Evolutionary conservation across 345 rosid genomes (phyloP), one percentile per base, ranked within the genome.

Genomic region (Salix suchowensis): DNA sequence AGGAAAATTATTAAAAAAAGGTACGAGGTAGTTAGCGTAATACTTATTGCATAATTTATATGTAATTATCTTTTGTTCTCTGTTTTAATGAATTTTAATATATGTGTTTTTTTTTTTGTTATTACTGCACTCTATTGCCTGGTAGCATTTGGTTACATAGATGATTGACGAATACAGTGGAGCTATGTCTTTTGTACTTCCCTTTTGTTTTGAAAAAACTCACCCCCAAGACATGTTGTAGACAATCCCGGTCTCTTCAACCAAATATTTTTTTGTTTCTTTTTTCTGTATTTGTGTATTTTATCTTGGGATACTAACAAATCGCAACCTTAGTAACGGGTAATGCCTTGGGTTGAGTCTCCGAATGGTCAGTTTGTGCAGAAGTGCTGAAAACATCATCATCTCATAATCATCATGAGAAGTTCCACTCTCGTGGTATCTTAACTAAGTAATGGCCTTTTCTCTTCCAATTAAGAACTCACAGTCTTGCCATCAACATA

Each of bases 71-170:
- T 70, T 48, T 67, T 74, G 5, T 64, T 46, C 75, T 70, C 64
- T 60, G 69, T 48, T 48, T 74, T 75, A 81, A 80, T 82, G 76
- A 74, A 82, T 80, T 76, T 81, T 71, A 67, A 77, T 70, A 78
- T 70, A 78, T 73, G 64, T 65, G 64, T 75, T 46, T 60, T 50
- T 68, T 72, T 68, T 48, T 78, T 78, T 58, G 13, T 42, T 42
- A 42, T 42, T 9, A 42, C 13, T 42, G 14, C 46, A 42, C 14
- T 42, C 46, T 42, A 37, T 19, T 37, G 70, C 70, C 3, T 67
- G 44, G 24, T 65, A 18, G 46, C 13, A 13, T 11, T 42, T 42
- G 46, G 46, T 42, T 42, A 42, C 13, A 42, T 42, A 42, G 46
- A 42, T 0, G 46, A 42, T 42, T 10, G 46, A 42, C 4, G 14